Conservation (phyloP, 129 eudicot species). For the Scalesia atractyloides region DNA sequence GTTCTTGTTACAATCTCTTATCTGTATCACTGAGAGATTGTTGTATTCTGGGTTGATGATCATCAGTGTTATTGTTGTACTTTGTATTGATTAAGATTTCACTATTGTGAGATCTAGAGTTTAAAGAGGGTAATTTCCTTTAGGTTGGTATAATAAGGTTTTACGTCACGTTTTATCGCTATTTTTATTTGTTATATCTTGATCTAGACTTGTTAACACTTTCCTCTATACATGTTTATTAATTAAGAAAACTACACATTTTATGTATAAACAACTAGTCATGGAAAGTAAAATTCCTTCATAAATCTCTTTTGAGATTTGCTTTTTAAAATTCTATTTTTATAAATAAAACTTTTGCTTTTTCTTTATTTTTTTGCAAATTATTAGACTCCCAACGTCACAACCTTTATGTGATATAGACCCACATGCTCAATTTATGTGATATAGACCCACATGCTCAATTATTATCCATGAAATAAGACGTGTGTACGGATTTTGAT, state of each 20-base stretch:
- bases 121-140: too few relatives aligned
- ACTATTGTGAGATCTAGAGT: too few relatives aligned
- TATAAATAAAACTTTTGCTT: conserved; percentile 8
- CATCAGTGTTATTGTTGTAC: too few relatives aligned
- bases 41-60: too few relatives aligned
- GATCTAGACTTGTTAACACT: too few relatives aligned
- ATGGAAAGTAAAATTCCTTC: conserved; percentile 16
- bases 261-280: conserved; percentile 13
- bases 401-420: conserved; percentile 31
- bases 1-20: too few relatives aligned
- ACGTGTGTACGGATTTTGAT: conserved; percentile 26
- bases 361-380: conserved; percentile 23
- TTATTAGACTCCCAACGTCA: conserved; percentile 39
- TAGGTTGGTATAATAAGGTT: too few relatives aligned
- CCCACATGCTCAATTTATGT: conserved; percentile 31
- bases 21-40: too few relatives aligned
- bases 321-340: conserved; percentile 33
- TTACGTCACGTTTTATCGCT: too few relatives aligned
- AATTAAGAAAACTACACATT: not conserved
- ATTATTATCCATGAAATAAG: conserved; percentile 34
- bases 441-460: conserved; percentile 30
- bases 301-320: conserved; percentile 41
- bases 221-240: too few relatives aligned
- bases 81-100: too few relatives aligned
- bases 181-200: too few relatives aligned